Evolutionary conservation across 345 rosid species (phyloP), one percentile per base, ranked within the genome.

Genomic region (Eutrema yunnanense): DNA sequence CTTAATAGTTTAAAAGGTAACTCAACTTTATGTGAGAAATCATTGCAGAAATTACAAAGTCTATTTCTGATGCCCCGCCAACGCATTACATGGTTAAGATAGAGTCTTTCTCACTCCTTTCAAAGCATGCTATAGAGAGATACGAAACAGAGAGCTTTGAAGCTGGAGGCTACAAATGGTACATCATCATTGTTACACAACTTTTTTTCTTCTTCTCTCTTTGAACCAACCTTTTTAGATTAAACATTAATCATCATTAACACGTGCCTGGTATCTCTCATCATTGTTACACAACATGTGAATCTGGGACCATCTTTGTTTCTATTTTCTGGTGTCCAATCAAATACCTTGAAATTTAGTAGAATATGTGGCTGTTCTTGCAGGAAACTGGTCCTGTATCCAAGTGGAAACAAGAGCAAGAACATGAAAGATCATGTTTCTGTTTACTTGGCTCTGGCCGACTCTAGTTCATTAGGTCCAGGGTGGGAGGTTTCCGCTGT

Each of bases 121-220:
- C 74, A 33, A 82, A 83, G 70, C 75, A 69, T 76, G 64, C 72
- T 22, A 49, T 80, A 38, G 86, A 82, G 33, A 86, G 81, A 62
- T 88, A 86, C 49, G 97, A 88, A 81, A 81, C 92, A 2, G 83
- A 67, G 34, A 76, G 66, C 66, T 88, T 90, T 76, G 84, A 83
- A 79, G 94, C 94, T 14, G 82, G 86, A 55, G 94, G 94, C 70
- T 85, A 80, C 81, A 84, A 82, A 81, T 90, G 97, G 94, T 86
- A 77, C 7, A 50, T 0, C 49, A 33, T 59, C 73, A 41, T 47
- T 37, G 6, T 14, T 4, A 65, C 48, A n/a, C 2, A 14, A 40
- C 58, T 50, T 60, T 71, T 2, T 2, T 67, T 37, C 14, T 46
- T 36, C 11, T 1, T 38, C 7, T 38, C 37, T 54, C 22, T 44